Conservation (phyloP, 768 basidiomycete species). For the Lactarius deliciosus region DNA sequence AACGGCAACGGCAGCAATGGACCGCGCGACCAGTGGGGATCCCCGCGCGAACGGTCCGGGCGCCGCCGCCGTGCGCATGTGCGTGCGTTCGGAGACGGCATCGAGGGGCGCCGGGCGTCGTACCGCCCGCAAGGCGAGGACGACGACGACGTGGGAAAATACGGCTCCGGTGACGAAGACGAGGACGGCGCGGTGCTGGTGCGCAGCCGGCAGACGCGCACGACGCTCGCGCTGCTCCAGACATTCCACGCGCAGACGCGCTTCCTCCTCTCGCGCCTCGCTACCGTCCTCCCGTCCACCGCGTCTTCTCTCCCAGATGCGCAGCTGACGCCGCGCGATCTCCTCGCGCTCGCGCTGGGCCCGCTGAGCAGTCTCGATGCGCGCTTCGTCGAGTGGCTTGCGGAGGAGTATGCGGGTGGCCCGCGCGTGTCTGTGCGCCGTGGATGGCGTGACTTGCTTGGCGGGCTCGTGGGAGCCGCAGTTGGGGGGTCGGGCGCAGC, state of each 20-base stretch:
- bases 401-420: constrained; percentile 55
- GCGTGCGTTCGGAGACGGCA: constrained; percentile 53
- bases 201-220: constrained; percentile 35
- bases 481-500: constrained; percentile 18
- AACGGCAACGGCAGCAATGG: constrained; percentile 10
- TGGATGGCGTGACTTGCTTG: constrained; percentile 49
- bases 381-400: constrained; percentile 78
- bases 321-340: constrained; percentile 28
- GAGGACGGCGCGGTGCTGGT: constrained; percentile 45
- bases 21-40: neutral
- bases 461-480: constrained; percentile 45
- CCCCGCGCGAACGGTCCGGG: neutral
- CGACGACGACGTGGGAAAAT: too few relatives aligned
- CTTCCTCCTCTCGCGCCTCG: neutral
- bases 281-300: neutral
- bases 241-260: too few relatives aligned
- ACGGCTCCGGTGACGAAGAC: too few relatives aligned
- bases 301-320: neutral
- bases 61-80: constrained; percentile 38
- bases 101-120: constrained; percentile 17
- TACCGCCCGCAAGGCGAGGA: constrained; percentile 10
- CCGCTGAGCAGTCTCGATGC: constrained; percentile 70
- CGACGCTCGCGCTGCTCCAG: too few relatives aligned
- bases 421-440: constrained; percentile 41
- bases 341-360: constrained; percentile 68